Conservation (phyloP, 768 basidiomycete genomes). For the Leccinum truebloodii region DNA sequence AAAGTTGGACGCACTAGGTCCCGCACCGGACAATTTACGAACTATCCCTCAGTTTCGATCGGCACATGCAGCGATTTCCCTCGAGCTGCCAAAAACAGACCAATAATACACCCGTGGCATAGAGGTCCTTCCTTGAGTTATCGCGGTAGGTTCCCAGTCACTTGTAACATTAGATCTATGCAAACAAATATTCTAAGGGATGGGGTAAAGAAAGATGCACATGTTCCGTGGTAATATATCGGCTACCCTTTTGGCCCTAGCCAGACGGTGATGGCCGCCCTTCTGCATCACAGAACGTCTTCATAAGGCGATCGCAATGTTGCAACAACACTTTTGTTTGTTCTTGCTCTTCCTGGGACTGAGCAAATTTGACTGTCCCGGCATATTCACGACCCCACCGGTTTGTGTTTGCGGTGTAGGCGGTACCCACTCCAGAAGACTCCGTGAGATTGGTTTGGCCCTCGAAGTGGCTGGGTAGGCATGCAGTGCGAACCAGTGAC, state of each 20-base stretch:
- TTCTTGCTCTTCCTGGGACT: constrained; percentile 51
- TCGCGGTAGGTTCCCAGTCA: background rate
- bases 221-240: background rate
- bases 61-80: constrained; percentile 40
- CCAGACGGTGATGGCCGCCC: constrained; percentile 27
- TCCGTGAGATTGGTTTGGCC: constrained; percentile 13
- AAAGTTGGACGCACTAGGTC: constrained; percentile 58
- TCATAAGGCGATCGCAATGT: constrained; percentile 57
- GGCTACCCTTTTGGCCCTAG: constrained; percentile 2
- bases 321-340: constrained; percentile 51
- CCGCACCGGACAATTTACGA: constrained; percentile 65
- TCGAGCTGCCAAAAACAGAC: constrained; percentile 37
- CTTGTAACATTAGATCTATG: constrained; percentile 5
- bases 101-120: background rate
- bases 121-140: background rate
- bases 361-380: constrained; percentile 46
- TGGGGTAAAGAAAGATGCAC: background rate
- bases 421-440: constrained; percentile 29
- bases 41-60: constrained; percentile 73
- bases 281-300: constrained; percentile 34
- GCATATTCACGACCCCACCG: constrained; percentile 57
- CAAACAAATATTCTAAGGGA: background rate
- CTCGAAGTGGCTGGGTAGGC: constrained; percentile 40
- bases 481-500: constrained; percentile 56
- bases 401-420: constrained; percentile 57